Evolutionary conservation across 495 filamentous ascomycete species (phyloP).

Genomic region (Amniculicola lignicola): DNA sequence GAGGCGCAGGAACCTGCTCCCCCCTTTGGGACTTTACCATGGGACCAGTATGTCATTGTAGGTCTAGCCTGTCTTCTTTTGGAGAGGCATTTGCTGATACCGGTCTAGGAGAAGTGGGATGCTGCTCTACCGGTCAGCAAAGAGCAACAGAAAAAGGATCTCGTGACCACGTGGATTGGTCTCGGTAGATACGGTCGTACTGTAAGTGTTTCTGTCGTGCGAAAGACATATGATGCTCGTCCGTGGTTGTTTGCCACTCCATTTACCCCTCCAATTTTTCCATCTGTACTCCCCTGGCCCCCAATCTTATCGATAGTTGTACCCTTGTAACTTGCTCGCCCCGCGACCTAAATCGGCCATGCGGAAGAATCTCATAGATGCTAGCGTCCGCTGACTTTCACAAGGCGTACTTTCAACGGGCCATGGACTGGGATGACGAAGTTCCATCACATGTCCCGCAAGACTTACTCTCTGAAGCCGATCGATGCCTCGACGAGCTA

Average conservation of each 20-base stretch:
- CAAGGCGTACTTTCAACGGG: not conserved
- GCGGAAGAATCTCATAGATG: too few species aligned
- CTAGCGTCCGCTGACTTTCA: too few species aligned
- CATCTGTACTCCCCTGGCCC: not conserved
- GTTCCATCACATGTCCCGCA: not conserved
- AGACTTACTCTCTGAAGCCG: not conserved
- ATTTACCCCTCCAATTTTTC: too few species aligned
- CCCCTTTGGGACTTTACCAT: too few species aligned
- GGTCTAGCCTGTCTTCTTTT: too few species aligned
- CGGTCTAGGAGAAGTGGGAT: not conserved
- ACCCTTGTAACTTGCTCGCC: too few species aligned
- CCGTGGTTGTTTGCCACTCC: too few species aligned
- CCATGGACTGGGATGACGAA: not conserved
- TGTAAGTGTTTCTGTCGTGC: too few species aligned
- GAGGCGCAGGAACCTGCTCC: too few species aligned
- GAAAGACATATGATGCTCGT: too few species aligned
- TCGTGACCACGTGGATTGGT: not conserved
- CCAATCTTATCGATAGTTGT: not conserved
- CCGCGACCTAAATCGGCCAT: not conserved
- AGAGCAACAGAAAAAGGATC: not conserved
- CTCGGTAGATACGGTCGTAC: not conserved
- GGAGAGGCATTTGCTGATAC: not conserved
- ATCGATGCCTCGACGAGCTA: not conserved
- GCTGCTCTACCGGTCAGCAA: not conserved
- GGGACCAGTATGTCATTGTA: too few species aligned